Percentiles rank a stretch among this genome's conserved stretches.
phyloP scores from a whole-genome alignment of 2,329 filamentous ascomycete genomes.

The Cladosporium sp. region DNA sequence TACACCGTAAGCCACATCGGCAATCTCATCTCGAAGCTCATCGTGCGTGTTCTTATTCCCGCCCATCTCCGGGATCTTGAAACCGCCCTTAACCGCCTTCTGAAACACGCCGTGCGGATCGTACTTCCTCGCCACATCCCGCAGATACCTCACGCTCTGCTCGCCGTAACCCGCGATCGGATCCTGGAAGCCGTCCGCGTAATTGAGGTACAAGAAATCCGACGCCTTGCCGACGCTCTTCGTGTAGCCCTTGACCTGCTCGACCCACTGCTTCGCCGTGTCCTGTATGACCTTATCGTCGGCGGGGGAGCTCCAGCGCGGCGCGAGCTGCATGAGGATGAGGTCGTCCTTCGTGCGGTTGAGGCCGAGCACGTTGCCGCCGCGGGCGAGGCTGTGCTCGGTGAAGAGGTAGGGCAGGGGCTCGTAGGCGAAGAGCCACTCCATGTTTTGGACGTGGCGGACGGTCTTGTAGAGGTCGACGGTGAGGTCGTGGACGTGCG shows the following conservation, averaged over 20 bases:
- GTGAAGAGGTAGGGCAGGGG: slow-evolving; percentile 17
- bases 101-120: slow-evolving; percentile 33
- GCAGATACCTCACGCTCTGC: slow-evolving; percentile 24
- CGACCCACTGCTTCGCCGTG: neutral
- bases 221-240: slow-evolving; percentile 10
- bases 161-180: slow-evolving; percentile 30
- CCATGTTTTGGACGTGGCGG: slow-evolving; percentile 14
- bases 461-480: slow-evolving; percentile 9
- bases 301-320: slow-evolving; percentile 1
- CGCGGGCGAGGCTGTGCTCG: neutral
- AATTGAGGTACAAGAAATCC: slow-evolving; percentile 30
- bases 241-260: slow-evolving; percentile 6
- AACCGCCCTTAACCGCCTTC: slow-evolving; percentile 30
- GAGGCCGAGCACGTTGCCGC: slow-evolving; percentile 8
- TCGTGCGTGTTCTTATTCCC: neutral
- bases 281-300: slow-evolving; percentile 1
- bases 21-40: neutral
- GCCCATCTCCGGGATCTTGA: slow-evolving; percentile 22
- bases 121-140: slow-evolving; percentile 29
- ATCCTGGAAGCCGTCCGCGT: slow-evolving; percentile 32
- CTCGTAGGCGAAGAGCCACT: slow-evolving; percentile 18
- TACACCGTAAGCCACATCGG: too few relatives aligned
- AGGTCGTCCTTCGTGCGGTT: slow-evolving; percentile 14
- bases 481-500: slow-evolving; percentile 5
- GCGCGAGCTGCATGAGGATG: slow-evolving; percentile 9